These are phyloP conservation scores for Agrocybe pediades DNA, from an alignment of 768 basidiomycete species.

Conservation along the genomic window DNA sequence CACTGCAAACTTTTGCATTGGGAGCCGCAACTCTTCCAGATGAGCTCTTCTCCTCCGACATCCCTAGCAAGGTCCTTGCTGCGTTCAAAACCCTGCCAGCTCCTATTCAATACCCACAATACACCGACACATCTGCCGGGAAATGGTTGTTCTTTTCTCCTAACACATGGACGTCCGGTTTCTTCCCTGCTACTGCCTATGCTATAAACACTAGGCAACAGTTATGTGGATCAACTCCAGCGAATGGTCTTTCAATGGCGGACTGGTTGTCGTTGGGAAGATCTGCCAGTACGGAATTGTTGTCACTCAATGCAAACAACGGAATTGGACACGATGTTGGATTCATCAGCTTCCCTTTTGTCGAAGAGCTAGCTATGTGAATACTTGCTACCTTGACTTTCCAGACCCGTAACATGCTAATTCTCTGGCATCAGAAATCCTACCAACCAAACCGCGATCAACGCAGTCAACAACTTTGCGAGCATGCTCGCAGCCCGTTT, in stretches of 20 bases:
- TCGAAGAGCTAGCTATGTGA: constrained; percentile 60
- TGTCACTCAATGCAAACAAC: constrained; percentile 49
- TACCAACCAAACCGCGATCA: constrained; percentile 53
- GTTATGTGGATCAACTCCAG: constrained; percentile 44
- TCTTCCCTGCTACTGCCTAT: constrained; percentile 64
- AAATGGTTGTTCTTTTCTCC: constrained; percentile 55
- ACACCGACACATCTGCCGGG: constrained; percentile 49
- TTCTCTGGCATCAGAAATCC: constrained; percentile 45
- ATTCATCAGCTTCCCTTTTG: constrained; percentile 70
- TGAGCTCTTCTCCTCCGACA: constrained; percentile 59
- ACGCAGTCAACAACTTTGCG: constrained; percentile 60
- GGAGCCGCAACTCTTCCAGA: constrained; percentile 30
- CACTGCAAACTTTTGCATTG: not conserved
- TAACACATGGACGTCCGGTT: constrained; percentile 69
- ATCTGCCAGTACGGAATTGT: constrained; percentile 49
- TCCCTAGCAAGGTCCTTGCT: constrained; percentile 60
- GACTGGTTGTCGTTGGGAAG: constrained; percentile 62
- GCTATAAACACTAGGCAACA: constrained; percentile 54
- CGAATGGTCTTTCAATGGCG: constrained; percentile 38
- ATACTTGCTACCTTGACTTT: constrained; percentile 21
- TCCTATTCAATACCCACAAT: constrained; percentile 60
- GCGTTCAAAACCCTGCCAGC: constrained; percentile 46
- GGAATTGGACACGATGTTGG: constrained; percentile 69
- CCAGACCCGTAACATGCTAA: not conserved
- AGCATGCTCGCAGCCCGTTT: constrained; percentile 57